Conservation (phyloP, 331 rosid species). For the Quercus phellos region DNA sequence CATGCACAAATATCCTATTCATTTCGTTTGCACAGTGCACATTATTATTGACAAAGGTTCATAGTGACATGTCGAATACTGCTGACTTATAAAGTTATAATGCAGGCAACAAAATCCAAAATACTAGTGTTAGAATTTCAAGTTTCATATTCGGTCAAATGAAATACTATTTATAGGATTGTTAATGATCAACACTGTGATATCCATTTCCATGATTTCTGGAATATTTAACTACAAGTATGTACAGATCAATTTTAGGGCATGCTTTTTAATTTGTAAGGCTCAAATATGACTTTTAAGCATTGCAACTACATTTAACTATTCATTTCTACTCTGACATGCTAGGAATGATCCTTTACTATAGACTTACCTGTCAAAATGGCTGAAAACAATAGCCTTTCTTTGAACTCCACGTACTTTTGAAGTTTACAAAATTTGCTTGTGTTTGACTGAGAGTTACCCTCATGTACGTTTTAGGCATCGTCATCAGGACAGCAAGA, state of each 20-base stretch:
- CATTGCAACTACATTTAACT: background rate
- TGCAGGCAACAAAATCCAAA: background rate
- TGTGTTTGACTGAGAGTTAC: constrained; percentile 14
- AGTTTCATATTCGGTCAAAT: background rate
- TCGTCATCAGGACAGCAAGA: constrained; percentile 55
- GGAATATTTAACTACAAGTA: background rate
- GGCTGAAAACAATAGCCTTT: background rate
- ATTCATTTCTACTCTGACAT: background rate
- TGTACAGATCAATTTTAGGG: background rate
- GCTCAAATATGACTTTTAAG: background rate
- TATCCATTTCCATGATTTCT: background rate
- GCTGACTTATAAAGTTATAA: background rate
- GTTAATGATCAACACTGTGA: background rate
- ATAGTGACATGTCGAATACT: background rate
- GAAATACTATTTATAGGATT: background rate
- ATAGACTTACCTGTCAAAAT: background rate
- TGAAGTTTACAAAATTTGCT: background rate
- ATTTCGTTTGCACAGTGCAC: background rate
- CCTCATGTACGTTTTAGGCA: constrained; percentile 42
- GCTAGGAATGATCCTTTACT: background rate
- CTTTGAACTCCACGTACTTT: background rate
- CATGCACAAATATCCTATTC: background rate
- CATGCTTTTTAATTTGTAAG: background rate
- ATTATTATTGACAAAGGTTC: background rate
- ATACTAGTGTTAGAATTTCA: background rate